Evolutionary conservation across 192 early-diverging fungal genomes (phyloP), one percentile per base, ranked within the genome.

Genomic region (Backusella luteola): DNA sequence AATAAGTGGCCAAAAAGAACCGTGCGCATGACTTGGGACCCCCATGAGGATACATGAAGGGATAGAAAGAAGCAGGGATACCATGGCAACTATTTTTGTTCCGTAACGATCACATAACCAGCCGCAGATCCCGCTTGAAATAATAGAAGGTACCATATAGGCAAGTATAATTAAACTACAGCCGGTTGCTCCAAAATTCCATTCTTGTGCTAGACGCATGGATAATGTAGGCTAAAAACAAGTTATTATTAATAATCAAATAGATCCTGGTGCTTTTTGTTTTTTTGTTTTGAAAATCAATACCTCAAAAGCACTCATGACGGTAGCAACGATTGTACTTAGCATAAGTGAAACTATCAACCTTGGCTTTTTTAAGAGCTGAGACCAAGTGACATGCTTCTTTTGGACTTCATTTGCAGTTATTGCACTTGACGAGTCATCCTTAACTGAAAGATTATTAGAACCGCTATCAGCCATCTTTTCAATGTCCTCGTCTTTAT

Each of bases 21-120:
- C 56, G 26, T 63, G 56, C 6, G 34, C 15, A 26, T 71, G 52
- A 34, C 66, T 73, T 32, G 81, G 81, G 26, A 82, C 34, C 49
- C 81, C 82, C 79, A 85, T 79, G 1, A 80, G 34, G 36, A 84
- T 71, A 14, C 80, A 77, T 11, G 68, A 67, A 12, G 69, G 49
- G 0, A 71, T 70, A 0, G 77, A 76, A 66, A 83, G 70, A 6
- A 80, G 52, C 1, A 82, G 75, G 7, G 67, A 69, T 4, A 69
- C 56, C 0, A 77, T 46, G 0, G 77, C 80, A 52, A 87, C 83
- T 70, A 81, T 77, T 67, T 84, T 87, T 63, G 78, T 76, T n/a
- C 85, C 85, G 53, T 78, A 79, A 52, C 74, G 76, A 73, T 87
- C 85, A 17, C 82, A 84, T 59, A 84, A 75, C 81, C 81, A 84